Conservation (phyloP, 2,329 filamentous ascomycete genomes). For the Amauroascus niger region DNA sequence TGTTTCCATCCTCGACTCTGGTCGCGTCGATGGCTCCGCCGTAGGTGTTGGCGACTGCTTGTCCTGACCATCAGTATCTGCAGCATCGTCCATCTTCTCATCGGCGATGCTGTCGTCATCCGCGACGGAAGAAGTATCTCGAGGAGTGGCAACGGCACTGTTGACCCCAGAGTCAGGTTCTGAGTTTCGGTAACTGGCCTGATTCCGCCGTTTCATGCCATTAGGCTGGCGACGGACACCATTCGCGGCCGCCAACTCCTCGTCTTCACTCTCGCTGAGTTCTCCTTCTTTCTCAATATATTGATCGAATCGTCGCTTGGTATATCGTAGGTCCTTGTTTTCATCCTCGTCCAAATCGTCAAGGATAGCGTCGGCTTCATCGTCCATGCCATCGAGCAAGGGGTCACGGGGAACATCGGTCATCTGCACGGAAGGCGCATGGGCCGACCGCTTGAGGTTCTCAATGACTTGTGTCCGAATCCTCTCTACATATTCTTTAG, state of each 20-base stretch:
- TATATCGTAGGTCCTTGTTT: conserved; percentile 73
- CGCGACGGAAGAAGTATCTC: conserved; percentile 34
- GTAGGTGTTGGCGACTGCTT: conserved; percentile 25
- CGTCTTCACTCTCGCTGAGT: conserved; percentile 79
- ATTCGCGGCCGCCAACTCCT: conserved; percentile 61
- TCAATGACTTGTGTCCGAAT: conserved; percentile 57
- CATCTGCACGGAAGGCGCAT: conserved; percentile 55
- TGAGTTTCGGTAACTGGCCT: conserved; percentile 52
- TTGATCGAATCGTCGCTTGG: conserved; percentile 73
- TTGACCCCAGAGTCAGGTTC: conserved; percentile 47
- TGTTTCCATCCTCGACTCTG: conserved; percentile 19
- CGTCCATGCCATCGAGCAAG: conserved; percentile 47
- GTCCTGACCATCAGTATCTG: conserved; percentile 28
- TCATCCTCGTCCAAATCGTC: conserved; percentile 73
- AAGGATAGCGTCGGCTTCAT: conserved; percentile 55
- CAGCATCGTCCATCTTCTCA: conserved; percentile 35
- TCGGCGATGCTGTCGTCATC: conserved; percentile 39
- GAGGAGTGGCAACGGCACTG: conserved; percentile 42
- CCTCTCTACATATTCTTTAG: conserved; percentile 57
- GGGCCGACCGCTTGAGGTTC: conserved; percentile 54
- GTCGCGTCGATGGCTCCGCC: conserved; percentile 22
- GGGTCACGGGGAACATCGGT: conserved; percentile 53
- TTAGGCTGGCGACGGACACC: conserved; percentile 55
- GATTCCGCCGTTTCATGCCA: conserved; percentile 44
- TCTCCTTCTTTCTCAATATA: conserved; percentile 67